phyloP scores from a whole-genome alignment of 176 grass and related monocot species.

The Lolium perenne region DNA sequence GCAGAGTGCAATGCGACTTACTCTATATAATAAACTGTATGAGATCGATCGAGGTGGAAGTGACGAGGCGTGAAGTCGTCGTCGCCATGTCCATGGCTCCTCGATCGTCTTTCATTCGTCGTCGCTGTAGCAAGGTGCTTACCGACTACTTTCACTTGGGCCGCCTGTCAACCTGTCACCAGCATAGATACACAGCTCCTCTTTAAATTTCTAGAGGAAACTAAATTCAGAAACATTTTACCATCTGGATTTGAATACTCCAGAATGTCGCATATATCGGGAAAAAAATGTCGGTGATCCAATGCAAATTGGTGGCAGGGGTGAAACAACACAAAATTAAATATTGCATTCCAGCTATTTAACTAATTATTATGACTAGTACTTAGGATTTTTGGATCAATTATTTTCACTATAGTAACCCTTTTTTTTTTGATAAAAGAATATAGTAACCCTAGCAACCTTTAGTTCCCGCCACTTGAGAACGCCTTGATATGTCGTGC shows the following conservation, averaged over 20 bases:
- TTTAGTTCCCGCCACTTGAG: neutral
- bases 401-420: too few relatives aligned
- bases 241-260: neutral
- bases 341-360: neutral
- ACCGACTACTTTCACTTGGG: neutral
- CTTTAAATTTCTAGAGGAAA: too few relatives aligned
- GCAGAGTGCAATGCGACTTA: neutral
- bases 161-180: neutral
- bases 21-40: neutral
- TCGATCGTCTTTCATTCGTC: neutral
- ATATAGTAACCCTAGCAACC: too few relatives aligned
- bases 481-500: neutral
- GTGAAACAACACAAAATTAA: neutral
- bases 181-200: neutral
- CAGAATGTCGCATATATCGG: too few relatives aligned
- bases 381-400: too few relatives aligned
- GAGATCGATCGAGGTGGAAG: neutral
- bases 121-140: neutral
- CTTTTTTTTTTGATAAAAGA: too few relatives aligned
- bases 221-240: neutral
- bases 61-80: constrained; percentile 32
- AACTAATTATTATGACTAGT: too few relatives aligned
- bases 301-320: too few relatives aligned
- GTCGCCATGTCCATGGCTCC: constrained; percentile 8
- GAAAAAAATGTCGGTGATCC: too few relatives aligned